Base-by-base conservation (phyloP, 176 grass and related monocot genomes). In the Melocanna baccifera region DNA sequence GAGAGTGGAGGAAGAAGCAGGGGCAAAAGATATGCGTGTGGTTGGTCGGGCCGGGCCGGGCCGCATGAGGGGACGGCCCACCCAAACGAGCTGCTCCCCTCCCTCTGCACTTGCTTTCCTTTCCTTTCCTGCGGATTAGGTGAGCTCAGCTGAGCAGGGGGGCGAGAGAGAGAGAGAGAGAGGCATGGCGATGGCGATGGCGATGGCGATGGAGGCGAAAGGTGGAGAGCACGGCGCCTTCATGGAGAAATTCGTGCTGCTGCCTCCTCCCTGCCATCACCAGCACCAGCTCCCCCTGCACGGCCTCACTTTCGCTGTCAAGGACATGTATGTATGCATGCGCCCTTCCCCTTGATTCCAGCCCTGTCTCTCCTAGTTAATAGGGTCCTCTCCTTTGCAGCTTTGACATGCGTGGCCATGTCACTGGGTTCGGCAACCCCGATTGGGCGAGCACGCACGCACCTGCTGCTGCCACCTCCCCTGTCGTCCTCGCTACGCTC, bases 401-500 rank as follows among this genome's bases (percentile, higher is more conserved):
- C 82, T 94, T 94, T 84, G 95, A 97, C 82, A 86, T 94, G 43
- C 76, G 36, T n/a, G 92, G 90, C 46, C 78, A 22, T 26, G 71
- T 93, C 62, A 91, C 86, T 39, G 92, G 92, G 19, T 97, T 97
- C 78, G 95, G 95, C 73, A 97, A 73, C 70, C 89, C 86, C 10
- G 95, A 97, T 28, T 97, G 90, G 95, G 81, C 66, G 18, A 87
- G 84, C 68, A 97, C 92, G 16, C 95, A 97, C 63, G 75, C 29
- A 6, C 73, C 90, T 52, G 92, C 92, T 69, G 40, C 61, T 12
- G 86, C 64, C 26, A 97, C 94, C 41, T 90, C 94, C 78, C 88
- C 88, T 18, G 86, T 92, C 71, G 92, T 97, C 45, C 52, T 92
- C 50, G 86, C 94, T 53, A 76, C 78, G 34, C 69, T 97, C 16